Conservation (phyloP, 2,329 filamentous ascomycete genomes). For the Helicocarpus griseus region DNA sequence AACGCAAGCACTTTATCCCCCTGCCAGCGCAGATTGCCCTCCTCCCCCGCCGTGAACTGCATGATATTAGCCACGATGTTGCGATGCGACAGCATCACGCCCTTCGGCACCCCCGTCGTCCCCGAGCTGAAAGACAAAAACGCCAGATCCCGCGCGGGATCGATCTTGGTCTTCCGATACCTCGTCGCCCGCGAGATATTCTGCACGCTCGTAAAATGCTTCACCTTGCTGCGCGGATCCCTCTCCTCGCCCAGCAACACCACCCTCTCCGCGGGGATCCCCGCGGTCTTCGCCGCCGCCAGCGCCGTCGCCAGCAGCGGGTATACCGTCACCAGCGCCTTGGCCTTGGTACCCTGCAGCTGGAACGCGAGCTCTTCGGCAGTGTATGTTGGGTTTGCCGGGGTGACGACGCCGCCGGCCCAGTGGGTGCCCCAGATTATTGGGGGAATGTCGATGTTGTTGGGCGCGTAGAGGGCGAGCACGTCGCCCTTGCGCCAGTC, state of each 20-base stretch:
- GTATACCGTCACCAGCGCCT: slow-evolving; percentile 64
- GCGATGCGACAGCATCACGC: slow-evolving; percentile 72
- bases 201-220: slow-evolving; percentile 61
- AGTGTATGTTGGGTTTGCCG: slow-evolving; percentile 82
- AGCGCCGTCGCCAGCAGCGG: slow-evolving; percentile 54
- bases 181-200: slow-evolving; percentile 52
- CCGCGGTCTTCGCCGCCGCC: slow-evolving; percentile 59
- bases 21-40: slow-evolving; percentile 46
- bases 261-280: slow-evolving; percentile 62
- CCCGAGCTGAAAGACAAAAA: slow-evolving; percentile 85
- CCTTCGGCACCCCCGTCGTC: slow-evolving; percentile 85
- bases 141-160: slow-evolving; percentile 62
- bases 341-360: slow-evolving; percentile 66
- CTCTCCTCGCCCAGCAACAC: slow-evolving; percentile 63
- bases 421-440: slow-evolving; percentile 71
- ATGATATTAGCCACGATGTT: slow-evolving; percentile 71
- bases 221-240: slow-evolving; percentile 11
- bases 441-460: slow-evolving; percentile 72
- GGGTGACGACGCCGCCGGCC: slow-evolving; percentile 73
- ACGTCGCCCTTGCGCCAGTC: slow-evolving; percentile 78
- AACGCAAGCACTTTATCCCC: slow-evolving; percentile 69
- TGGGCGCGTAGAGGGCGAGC: slow-evolving; percentile 72
- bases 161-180: slow-evolving; percentile 52
- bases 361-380: slow-evolving; percentile 76
- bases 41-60: slow-evolving; percentile 48